Base-by-base conservation (phyloP, 441 rosid genomes). In the Gossypium laxum region DNA sequence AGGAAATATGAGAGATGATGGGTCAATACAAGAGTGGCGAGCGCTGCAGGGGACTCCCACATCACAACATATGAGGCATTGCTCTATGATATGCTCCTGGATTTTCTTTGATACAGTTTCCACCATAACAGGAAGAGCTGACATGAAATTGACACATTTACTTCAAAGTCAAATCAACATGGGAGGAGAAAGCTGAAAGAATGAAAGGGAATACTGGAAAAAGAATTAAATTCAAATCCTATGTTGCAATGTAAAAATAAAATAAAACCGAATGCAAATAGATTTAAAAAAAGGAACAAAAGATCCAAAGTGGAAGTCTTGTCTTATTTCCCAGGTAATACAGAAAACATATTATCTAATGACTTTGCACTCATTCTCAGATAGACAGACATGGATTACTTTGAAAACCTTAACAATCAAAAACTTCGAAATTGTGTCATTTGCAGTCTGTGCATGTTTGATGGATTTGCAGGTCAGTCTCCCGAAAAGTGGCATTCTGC, bases 21-120 rank as follows among this genome's bases (percentile, higher is more conserved):
- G 94, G 73, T 92, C 95, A 43, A 79, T 68, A 76, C 99, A 94
- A 81, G 94, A 90, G 79, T 86, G 98, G 66, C 91, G 88, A 34
- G 93, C 96, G 64, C 83, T 71, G 81, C 99, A 94, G 26, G 98
- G 93, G 56, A 88, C 73, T 80, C 99, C 98, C n/a, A 88, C 91
- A 70, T 94, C 99, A 78, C 98, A 94, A 81, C 99, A 94, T 61
- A 94, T 63, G 38, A 92, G 94, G 79, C 97, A 94, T 67, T 86
- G 94, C 61, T 89, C 97, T 59, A 87, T 79, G 58, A 94, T 91
- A 81, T 94, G 99, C 86, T 91, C 94, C 84, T 82, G 68, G 41
- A 94, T 85, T 88, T 84, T 89, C 77, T 78, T 83, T 55, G 87
- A 81, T 52, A 92, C 88, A 14, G 88, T 89, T 84, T 89, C 98